These are phyloP conservation scores for Ensete ventricosum DNA, from an alignment of 176 grass and related monocot genomes.

Conservation along the genomic window DNA sequence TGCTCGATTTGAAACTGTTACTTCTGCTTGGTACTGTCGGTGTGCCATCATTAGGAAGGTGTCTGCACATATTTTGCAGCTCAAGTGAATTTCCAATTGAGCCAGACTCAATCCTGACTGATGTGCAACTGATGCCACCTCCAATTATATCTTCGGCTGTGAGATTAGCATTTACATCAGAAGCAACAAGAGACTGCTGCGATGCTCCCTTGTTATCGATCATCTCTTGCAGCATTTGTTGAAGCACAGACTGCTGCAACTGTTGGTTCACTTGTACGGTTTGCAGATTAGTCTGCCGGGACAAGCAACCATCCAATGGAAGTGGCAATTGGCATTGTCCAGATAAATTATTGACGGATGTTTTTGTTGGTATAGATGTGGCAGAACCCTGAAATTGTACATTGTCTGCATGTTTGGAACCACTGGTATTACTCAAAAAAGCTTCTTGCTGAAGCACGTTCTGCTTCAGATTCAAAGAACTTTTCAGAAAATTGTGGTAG, in stretches of 20 bases:
- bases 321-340: slow-evolving; percentile 20
- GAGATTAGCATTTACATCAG: slow-evolving; percentile 36
- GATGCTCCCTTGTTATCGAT: slow-evolving; percentile 41
- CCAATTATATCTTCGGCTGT: slow-evolving; percentile 15
- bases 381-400: slow-evolving; percentile 36
- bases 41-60: slow-evolving; percentile 28
- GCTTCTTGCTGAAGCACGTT: slow-evolving; percentile 53
- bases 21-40: slow-evolving; percentile 27
- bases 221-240: slow-evolving; percentile 78
- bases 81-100: background rate
- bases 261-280: slow-evolving; percentile 36
- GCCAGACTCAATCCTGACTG: slow-evolving; percentile 10
- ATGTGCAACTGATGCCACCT: slow-evolving; percentile 7
- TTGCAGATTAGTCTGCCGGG: slow-evolving; percentile 41
- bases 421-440: slow-evolving; percentile 34
- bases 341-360: slow-evolving; percentile 19
- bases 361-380: slow-evolving; percentile 1
- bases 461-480: slow-evolving; percentile 28
- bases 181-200: slow-evolving; percentile 17
- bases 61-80: slow-evolving; percentile 27
- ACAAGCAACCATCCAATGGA: slow-evolving; percentile 13
- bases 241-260: slow-evolving; percentile 57
- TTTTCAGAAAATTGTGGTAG: slow-evolving; percentile 71
- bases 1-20: slow-evolving; percentile 76
- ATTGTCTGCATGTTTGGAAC: slow-evolving; percentile 27